Evolutionary conservation across 164 flowering plant genomes (phyloP).

Genomic region (Stephania cephalantha): DNA sequence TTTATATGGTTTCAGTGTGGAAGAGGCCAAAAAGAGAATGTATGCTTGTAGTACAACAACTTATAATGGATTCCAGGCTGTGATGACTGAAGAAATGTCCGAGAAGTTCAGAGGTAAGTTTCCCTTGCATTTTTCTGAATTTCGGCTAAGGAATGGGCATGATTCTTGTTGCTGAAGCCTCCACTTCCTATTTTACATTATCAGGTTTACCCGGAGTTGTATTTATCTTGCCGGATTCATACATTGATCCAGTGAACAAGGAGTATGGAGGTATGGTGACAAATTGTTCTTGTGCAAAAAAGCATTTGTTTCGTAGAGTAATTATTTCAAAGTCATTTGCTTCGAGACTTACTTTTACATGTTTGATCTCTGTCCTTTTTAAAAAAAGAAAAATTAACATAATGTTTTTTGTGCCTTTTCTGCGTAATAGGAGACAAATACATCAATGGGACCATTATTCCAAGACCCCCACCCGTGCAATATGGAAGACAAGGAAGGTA

Average conservation of each 20-base stretch:
- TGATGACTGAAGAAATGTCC: constrained; percentile 74
- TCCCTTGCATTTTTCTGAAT: background rate
- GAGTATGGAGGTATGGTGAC: constrained; percentile 75
- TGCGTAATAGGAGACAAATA: constrained; percentile 75
- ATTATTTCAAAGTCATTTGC: background rate
- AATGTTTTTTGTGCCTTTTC: background rate
- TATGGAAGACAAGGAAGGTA: constrained; percentile 40
- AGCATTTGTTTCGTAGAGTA: background rate
- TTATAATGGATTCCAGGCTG: constrained; percentile 82
- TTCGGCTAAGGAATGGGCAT: background rate
- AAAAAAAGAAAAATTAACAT: too few relatives aligned
- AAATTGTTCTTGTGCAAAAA: background rate
- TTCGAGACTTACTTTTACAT: background rate
- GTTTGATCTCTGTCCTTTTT: too few relatives aligned
- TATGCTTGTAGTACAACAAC: constrained; percentile 97
- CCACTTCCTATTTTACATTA: constrained; percentile 1
- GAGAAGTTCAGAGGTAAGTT: constrained; percentile 62
- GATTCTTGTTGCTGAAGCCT: constrained; percentile 6
- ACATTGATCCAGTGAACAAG: constrained; percentile 83
- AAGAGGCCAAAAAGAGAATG: constrained; percentile 82
- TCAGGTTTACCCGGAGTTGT: constrained; percentile 89
- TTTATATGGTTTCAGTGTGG: constrained; percentile 40
- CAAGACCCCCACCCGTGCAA: constrained; percentile 73
- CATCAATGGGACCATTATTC: constrained; percentile 72
- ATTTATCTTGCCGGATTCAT: constrained; percentile 89